A percentile compares a stretch with the other conserved stretches of the same genome.
Conservation (phyloP, 2,329 filamentous ascomycete genomes). For the Aspergillus clavatus region DNA sequence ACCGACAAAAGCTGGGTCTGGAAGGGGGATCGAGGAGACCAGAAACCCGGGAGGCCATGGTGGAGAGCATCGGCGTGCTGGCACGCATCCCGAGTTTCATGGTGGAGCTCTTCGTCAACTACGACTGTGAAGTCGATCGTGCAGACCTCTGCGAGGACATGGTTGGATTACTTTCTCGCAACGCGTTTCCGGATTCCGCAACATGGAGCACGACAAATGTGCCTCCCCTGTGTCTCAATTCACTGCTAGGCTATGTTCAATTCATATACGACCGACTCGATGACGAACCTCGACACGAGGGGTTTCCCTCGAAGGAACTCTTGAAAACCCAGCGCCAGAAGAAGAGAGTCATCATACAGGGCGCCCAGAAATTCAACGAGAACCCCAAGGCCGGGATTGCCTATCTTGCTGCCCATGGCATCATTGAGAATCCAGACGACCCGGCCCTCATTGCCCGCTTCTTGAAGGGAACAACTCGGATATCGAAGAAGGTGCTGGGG, state of each 20-base stretch:
- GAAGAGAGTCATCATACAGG: constrained; percentile 86
- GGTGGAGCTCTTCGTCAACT: constrained; percentile 94
- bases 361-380: constrained; percentile 89
- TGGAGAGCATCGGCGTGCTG: constrained; percentile 88
- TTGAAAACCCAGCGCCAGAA: constrained; percentile 68
- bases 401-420: constrained; percentile 76
- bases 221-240: constrained; percentile 87
- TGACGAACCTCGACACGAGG: constrained; percentile 59
- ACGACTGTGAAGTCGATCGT: constrained; percentile 90
- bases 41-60: constrained; percentile 95
- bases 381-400: constrained; percentile 84
- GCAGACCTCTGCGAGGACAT: constrained; percentile 93
- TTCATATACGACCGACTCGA: constrained; percentile 84
- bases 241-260: constrained; percentile 83
- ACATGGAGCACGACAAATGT: constrained; percentile 99
- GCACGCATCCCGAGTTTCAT: constrained; percentile 92
- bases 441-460: constrained; percentile 79
- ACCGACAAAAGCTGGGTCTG: constrained; percentile 85
- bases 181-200: constrained; percentile 92
- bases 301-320: constrained; percentile 59
- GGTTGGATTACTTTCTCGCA: constrained; percentile 84
- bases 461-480: constrained; percentile 75
- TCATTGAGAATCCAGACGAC: constrained; percentile 72
- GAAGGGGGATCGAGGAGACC: constrained; percentile 89
- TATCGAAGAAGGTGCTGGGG: constrained; percentile 86